Evolutionary conservation across 2,329 filamentous ascomycete genomes (phyloP), one percentile per base, ranked within the genome.

Genomic region (Karstenula rhodostoma): DNA sequence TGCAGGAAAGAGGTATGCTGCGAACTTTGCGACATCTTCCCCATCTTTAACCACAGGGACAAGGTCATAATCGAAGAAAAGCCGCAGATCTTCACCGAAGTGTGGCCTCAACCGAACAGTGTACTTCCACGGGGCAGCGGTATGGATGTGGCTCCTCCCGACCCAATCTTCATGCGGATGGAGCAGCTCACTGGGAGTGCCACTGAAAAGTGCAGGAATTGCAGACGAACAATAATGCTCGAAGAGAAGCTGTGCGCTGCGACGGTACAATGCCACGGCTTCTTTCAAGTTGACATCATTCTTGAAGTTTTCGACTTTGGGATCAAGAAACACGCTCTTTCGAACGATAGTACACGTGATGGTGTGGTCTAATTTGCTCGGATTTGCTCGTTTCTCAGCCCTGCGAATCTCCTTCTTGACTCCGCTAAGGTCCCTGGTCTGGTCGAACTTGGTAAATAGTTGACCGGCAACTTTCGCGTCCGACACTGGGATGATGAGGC

Each of bases 31-130:
- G n/a, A 43, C 46, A 6, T 17, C 3, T 5, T 4, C 10, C 10
- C 42, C 55, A 9, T 25, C 9, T 17, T 29, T 6, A 22, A 57
- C 9, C 13, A 50, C 22, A 15, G 29, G 32, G n/a, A 50, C 46
- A 8, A 57, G 55, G 49, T 57, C 55, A 27, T 27, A 49, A 19
- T 23, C 32, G 22, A 56, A 19, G n/a, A 13, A 17, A 2, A 48
- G 8, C 25, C 46, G 46, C 4, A 19, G 10, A 25, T 25, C 10
- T 4, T 32, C 6, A 3, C 33, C 46, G n/a, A 49, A n/a, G 7
- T 4, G n/a, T 15, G 25, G 27, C 17, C 15, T 49, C 13, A 15
- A 49, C 8, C 46, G 46, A 12, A 49, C 25, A 15, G 7, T 9
- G 19, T 49, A 33, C 4, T 19, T 13, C 46, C 46, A 49, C 10